A percentile compares a stretch with the other conserved stretches of the same genome.
Conservation (phyloP, 768 basidiomycete species). For the Cantharellus cinnabarinus region DNA sequence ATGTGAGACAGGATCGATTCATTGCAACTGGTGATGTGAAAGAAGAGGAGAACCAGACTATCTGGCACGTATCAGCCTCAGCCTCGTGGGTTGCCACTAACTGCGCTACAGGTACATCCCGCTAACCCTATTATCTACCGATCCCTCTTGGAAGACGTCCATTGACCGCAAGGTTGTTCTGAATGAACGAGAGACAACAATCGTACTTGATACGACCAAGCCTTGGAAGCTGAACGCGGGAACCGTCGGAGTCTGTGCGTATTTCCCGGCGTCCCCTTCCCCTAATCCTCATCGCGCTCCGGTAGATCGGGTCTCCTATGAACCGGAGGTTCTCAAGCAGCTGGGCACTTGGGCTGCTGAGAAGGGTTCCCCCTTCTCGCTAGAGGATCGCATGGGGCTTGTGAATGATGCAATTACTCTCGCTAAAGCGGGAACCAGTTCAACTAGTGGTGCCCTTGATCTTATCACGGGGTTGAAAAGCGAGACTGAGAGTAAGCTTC, state of each 20-base stretch:
- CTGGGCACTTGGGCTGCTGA: slow-evolving; percentile 69
- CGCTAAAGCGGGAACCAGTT: slow-evolving; percentile 57
- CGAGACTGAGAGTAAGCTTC: slow-evolving; percentile 54
- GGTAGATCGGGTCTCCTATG: slow-evolving; percentile 70
- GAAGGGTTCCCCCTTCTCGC: slow-evolving; percentile 39
- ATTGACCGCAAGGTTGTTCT: slow-evolving; percentile 48
- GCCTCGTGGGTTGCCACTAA: neutral
- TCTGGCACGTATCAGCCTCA: slow-evolving; percentile 34
- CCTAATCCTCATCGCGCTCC: neutral
- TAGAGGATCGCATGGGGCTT: slow-evolving; percentile 79
- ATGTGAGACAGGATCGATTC: slow-evolving; percentile 79
- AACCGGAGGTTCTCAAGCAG: slow-evolving; percentile 51
- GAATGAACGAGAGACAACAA: slow-evolving; percentile 40
- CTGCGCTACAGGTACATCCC: slow-evolving; percentile 47
- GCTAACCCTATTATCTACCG: slow-evolving; percentile 45
- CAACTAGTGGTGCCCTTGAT: slow-evolving; percentile 55
- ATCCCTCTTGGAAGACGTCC: slow-evolving; percentile 31
- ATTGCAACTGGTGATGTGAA: slow-evolving; percentile 63
- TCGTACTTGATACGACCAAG: slow-evolving; percentile 52
- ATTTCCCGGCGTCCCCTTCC: neutral
- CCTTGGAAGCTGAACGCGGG: slow-evolving; percentile 82
- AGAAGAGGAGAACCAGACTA: slow-evolving; percentile 66
- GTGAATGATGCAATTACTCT: slow-evolving; percentile 67
- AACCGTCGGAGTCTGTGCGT: slow-evolving; percentile 74
- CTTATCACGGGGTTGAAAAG: slow-evolving; percentile 45